Base-by-base conservation (phyloP, 768 basidiomycete genomes). In the Daedaleopsis sinensis region DNA sequence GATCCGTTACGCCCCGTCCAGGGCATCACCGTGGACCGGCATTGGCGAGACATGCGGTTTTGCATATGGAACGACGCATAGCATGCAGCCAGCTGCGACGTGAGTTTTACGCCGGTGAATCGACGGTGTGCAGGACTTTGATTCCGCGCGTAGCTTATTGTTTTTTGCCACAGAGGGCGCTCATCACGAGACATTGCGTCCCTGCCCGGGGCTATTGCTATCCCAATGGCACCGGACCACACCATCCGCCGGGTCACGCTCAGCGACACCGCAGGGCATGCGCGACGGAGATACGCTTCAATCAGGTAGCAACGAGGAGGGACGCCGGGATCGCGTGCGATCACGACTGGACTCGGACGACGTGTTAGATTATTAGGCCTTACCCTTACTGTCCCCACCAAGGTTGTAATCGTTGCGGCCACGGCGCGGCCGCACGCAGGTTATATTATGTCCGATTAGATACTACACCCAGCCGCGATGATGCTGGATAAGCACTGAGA, bases 41-140 rank as follows among this genome's bases (percentile, higher is more conserved):
- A 85, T 57, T 89, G 87, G 85, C 79, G 83, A 64, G 88, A 90
- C 68, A 79, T 86, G 73, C 82, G 84, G 57, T 84, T 85, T 69
- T 85, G 77, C 67, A 78, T 88, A 65, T 87, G 86, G 86, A 80
- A 79, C 61, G 83, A 86, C 55, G 73, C 79, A 63, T 80, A 75
- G 69, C 64, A 36, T 32, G 13, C 12, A 35, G 37, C 32, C n/a
- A 12, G 18, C 39, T 42, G 39, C 48, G 11, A 18, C 15, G 55
- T 57, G 60, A 56, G 55, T 54, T 51, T 32, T 50, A 21, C 47
- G 18, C 37, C 21, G 49, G 19, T 39, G 15, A n/a, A 38, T 39
- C 12, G 52, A 42, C 50, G 47, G 7, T 48, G 61, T 24, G 47
- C 52, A 36, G 18, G 55, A 48, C 51, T 23, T 24, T 24, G 21